These are phyloP conservation scores for Tricholoma sp. DNA, from an alignment of 768 basidiomycete species.

Conservation along the genomic window DNA sequence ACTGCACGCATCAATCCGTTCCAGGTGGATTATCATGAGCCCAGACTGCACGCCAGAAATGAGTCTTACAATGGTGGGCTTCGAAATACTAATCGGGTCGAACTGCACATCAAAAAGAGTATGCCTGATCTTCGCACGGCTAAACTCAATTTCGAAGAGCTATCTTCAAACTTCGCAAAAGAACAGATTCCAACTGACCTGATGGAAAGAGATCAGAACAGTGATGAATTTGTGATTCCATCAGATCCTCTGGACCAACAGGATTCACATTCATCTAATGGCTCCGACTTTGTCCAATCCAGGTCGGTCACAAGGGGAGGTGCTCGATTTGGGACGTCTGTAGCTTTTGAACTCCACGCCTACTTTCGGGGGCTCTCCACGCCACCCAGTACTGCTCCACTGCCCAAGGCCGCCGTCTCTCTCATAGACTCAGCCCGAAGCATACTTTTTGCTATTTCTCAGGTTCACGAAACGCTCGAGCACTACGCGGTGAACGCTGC, in stretches of 20 bases:
- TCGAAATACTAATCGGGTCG: slow-evolving; percentile 29
- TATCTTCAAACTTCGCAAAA: slow-evolving; percentile 20
- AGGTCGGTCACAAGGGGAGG: background rate
- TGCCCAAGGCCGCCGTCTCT: slow-evolving; percentile 64
- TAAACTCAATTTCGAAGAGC: slow-evolving; percentile 31
- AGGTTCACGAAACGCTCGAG: slow-evolving; percentile 84
- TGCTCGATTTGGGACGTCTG: slow-evolving; percentile 42
- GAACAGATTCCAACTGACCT: slow-evolving; percentile 4
- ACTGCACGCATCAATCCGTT: slow-evolving; percentile 10
- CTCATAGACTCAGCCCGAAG: slow-evolving; percentile 89
- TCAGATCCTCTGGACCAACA: slow-evolving; percentile 38
- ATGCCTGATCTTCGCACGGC: slow-evolving; percentile 75
- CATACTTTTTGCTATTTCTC: slow-evolving; percentile 87
- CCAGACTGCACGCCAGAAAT: slow-evolving; percentile 39
- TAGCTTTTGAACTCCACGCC: slow-evolving; percentile 80
- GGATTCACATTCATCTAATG: slow-evolving; percentile 40
- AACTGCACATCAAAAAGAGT: slow-evolving; percentile 67
- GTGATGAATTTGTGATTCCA: slow-evolving; percentile 30
- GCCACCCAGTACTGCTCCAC: slow-evolving; percentile 59
- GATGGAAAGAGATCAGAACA: slow-evolving; percentile 7
- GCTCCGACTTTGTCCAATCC: slow-evolving; percentile 17
- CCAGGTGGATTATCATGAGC: slow-evolving; percentile 11
- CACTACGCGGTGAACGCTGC: slow-evolving; percentile 82
- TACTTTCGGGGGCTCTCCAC: slow-evolving; percentile 93
- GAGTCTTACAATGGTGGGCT: slow-evolving; percentile 44